Conservation (phyloP, 1,139 yeast species). For the Nematodospora anomalae region DNA sequence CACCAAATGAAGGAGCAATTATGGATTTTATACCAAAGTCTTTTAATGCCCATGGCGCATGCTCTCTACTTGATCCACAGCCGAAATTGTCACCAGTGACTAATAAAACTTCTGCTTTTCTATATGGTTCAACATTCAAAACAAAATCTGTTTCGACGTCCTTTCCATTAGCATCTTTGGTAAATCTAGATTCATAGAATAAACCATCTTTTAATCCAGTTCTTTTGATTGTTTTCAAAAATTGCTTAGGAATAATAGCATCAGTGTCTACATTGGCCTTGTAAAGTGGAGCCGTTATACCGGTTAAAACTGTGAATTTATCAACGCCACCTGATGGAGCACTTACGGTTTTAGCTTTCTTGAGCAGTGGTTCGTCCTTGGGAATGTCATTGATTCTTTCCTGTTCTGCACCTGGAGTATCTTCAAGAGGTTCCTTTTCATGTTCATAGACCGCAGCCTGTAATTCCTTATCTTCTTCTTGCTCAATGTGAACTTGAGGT, state of each 20-base stretch:
- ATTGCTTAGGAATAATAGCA: conserved; percentile 97
- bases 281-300: conserved; percentile 90
- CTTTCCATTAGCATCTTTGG: conserved; percentile 67
- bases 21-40: conserved; percentile 95
- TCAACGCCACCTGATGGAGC: conserved; percentile 50
- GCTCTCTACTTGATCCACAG: conserved; percentile 98
- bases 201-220: conserved; percentile 88
- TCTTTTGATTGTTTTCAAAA: conserved; percentile 93
- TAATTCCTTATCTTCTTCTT: conserved; percentile 56
- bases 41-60: conserved; percentile 98
- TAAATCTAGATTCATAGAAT: conserved; percentile 85
- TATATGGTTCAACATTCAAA: conserved; percentile 81
- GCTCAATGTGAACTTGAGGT: conserved; percentile 60
- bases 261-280: conserved; percentile 97
- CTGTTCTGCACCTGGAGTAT: conserved; percentile 33
- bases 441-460: conserved; percentile 71
- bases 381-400: conserved; percentile 65
- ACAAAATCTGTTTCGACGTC: conserved; percentile 85
- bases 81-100: conserved; percentile 98
- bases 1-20: conserved; percentile 98
- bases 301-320: conserved; percentile 70
- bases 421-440: conserved; percentile 57
- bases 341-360: conserved; percentile 23
- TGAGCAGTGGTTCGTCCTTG: conserved; percentile 34
- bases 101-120: conserved; percentile 74